Base-by-base conservation (phyloP, 345 rosid species). In the Murraya koenigii region DNA sequence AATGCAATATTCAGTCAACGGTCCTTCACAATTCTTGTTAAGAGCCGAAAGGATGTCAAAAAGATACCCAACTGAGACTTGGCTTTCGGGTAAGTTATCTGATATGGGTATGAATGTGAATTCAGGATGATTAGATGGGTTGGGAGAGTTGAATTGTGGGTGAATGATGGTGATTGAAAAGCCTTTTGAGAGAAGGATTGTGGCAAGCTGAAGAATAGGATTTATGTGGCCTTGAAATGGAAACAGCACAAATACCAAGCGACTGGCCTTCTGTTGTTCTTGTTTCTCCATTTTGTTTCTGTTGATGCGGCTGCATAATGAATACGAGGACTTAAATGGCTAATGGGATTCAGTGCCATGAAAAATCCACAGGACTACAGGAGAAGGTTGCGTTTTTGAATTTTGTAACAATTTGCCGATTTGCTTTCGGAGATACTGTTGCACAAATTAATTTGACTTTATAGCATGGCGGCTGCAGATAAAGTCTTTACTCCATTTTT, bases 201-300 rank as follows among this genome's bases (percentile, higher is more conserved):
- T 39, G 33, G 78, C 88, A n/a, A 86, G 80, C 36, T 86, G 82
- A 74, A 86, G 85, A 82, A 86, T 81, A 15, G 89, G 87, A 30
- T 49, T 86, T 9, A 83, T 63, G 80, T 82, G 89, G 58, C 89
- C 89, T 72, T 82, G 86, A 55, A 44, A 72, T 26, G 89, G 84
- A 49, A 22, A 80, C 38, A 72, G 47, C 11, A 86, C 82, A 59
- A 84, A 26, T 80, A 84, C 85, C 76, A 85, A 20, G 10, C 78
- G 76, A 11, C 75, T 38, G 30, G 15, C 30, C 44, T 22, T 74
- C 39, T 20, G 39, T 59, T 60, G 17, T 30, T 26, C 20, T 32
- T 10, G 44, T 33, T 10, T 33, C 28, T 32, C 75, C 75, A 56
- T 71, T 71, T 26, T 35, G 23, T 71, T 56, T 33, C 44, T n/a